Conservation (phyloP, 2,329 filamentous ascomycete species). For the Sordariomycetes sp. region DNA sequence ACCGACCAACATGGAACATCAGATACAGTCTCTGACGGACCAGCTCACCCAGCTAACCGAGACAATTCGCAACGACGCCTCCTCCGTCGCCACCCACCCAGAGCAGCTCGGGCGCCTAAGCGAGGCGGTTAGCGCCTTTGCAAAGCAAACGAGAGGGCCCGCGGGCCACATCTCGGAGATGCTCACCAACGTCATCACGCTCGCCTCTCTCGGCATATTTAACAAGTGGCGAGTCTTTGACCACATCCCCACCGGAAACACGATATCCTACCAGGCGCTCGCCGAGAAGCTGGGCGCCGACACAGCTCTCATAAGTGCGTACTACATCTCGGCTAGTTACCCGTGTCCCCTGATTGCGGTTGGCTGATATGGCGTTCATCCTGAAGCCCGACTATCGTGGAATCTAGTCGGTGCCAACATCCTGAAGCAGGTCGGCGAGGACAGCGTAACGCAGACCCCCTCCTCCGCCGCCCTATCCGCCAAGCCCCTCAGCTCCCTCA, state of each 20-base stretch:
- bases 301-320: slow-evolving; percentile 10
- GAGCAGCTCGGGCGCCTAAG: not conserved
- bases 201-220: not conserved
- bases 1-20: not conserved
- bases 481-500: not conserved
- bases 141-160: not conserved
- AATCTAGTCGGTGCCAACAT: not conserved
- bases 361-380: not conserved
- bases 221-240: not conserved
- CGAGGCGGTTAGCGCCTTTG: not conserved
- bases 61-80: not conserved
- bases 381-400: not conserved
- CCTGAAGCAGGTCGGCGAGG: not conserved
- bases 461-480: not conserved
- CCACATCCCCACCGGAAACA: slow-evolving; percentile 1
- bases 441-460: not conserved
- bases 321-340: not conserved
- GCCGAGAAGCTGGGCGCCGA: slow-evolving; percentile 15
- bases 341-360: not conserved
- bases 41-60: not conserved
- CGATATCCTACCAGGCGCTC: slow-evolving; percentile 14
- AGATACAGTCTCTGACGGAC: not conserved
- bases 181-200: not conserved
- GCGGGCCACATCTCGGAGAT: not conserved
- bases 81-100: not conserved